Percentiles rank a stretch among this genome's conserved stretches.
These are phyloP conservation scores for Gomphus bonarii DNA, from an alignment of 1,284 basidiomycete species.

Conservation along the genomic window DNA sequence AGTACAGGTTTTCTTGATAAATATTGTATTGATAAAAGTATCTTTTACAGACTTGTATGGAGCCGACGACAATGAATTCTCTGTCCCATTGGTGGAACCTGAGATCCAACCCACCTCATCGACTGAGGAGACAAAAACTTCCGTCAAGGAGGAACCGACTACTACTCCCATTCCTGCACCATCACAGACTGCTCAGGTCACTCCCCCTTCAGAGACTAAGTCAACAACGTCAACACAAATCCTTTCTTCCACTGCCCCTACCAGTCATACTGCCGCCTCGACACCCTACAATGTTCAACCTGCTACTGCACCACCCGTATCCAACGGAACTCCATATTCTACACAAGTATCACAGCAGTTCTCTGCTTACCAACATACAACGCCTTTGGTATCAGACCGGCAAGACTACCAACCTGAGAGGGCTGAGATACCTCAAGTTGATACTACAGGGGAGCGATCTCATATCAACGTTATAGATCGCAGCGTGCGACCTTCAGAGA, in stretches of 20 bases:
- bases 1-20: neutral
- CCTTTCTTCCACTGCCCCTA: neutral
- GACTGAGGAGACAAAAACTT: slow-evolving; percentile 14
- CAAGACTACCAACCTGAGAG: slow-evolving; percentile 1
- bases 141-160: slow-evolving; percentile 14
- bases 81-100: slow-evolving; percentile 23
- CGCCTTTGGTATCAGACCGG: neutral
- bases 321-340: slow-evolving; percentile 38
- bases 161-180: neutral
- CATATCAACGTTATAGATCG: slow-evolving; percentile 28
- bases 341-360: slow-evolving; percentile 66
- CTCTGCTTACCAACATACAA: slow-evolving; percentile 25
- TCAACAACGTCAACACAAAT: slow-evolving; percentile 12
- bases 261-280: neutral
- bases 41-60: slow-evolving; percentile 28
- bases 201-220: slow-evolving; percentile 10
- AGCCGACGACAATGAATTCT: slow-evolving; percentile 30
- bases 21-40: neutral
- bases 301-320: slow-evolving; percentile 2
- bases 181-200: slow-evolving; percentile 12
- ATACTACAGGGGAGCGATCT: slow-evolving; percentile 11
- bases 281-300: neutral
- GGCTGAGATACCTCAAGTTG: slow-evolving; percentile 8
- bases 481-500: slow-evolving; percentile 80
- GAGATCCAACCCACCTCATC: slow-evolving; percentile 16